phyloP scores from a whole-genome alignment of 306 rosid species.

The Pachyrhizus erosus region DNA sequence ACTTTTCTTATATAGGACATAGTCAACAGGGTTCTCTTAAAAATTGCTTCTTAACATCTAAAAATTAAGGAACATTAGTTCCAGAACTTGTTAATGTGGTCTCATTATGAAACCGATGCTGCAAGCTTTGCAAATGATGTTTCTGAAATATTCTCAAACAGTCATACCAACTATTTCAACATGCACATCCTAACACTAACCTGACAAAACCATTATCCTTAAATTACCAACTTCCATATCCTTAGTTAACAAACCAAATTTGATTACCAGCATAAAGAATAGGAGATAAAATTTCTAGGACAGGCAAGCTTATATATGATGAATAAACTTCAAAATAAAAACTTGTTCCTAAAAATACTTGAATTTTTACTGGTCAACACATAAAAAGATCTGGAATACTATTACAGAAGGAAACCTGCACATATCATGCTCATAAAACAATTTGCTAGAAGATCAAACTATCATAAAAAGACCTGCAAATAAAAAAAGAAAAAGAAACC shows the following conservation, averaged over 20 bases:
- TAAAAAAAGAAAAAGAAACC: not conserved
- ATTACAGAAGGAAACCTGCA: not conserved
- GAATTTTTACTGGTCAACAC: no score
- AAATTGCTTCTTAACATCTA: not conserved
- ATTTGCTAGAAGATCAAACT: not conserved
- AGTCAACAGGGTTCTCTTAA: not conserved
- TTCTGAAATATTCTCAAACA: not conserved
- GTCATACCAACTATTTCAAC: not conserved
- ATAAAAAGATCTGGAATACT: not conserved
- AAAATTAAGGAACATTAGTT: not conserved
- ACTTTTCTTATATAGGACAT: not conserved
- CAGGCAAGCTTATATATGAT: not conserved
- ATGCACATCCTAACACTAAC: not conserved
- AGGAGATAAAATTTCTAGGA: not conserved
- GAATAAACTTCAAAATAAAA: not conserved
- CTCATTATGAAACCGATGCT: not conserved
- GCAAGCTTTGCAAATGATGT: slow-evolving; percentile 10
- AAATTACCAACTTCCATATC: not conserved
- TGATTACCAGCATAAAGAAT: not conserved
- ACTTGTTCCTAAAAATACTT: no score
- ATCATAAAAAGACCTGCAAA: not conserved
- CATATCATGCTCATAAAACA: not conserved
- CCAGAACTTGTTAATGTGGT: not conserved
- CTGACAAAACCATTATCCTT: not conserved
- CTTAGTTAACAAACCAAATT: not conserved